Percentiles rank a stretch among this genome's conserved stretches.
Conservation (phyloP, 129 eudicot species). For the Glebionis coronaria region DNA sequence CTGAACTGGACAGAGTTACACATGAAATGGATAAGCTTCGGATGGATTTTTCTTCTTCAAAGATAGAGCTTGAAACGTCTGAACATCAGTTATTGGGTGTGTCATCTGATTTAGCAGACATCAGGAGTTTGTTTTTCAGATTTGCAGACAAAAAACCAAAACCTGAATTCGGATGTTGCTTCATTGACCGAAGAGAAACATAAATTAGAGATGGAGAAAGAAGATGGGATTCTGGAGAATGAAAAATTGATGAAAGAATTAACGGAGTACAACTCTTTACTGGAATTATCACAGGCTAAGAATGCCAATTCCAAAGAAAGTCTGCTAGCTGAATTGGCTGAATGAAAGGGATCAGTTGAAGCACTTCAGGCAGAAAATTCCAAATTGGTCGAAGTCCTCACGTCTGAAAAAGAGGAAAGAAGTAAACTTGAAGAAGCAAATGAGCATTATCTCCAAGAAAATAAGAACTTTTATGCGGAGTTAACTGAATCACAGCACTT, state of each 20-base stretch:
- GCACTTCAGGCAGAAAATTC: slow-evolving; percentile 48
- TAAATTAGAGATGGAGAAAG: slow-evolving; percentile 44
- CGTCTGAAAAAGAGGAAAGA: slow-evolving; percentile 35
- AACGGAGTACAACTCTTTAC: slow-evolving; percentile 40
- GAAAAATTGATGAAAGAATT: slow-evolving; percentile 41
- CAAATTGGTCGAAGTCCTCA: slow-evolving; percentile 29
- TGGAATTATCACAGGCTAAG: slow-evolving; percentile 44
- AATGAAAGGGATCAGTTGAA: slow-evolving; percentile 35
- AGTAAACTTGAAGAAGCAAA: slow-evolving; percentile 46
- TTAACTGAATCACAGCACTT: slow-evolving; percentile 39
- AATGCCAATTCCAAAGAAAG: slow-evolving; percentile 32
- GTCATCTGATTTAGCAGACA: slow-evolving; percentile 52
- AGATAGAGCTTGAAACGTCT: slow-evolving; percentile 52
- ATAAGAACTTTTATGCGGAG: slow-evolving; percentile 41
- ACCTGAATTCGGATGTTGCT: slow-evolving; percentile 35
- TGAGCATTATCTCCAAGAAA: slow-evolving; percentile 31
- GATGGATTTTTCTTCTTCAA: slow-evolving; percentile 39
- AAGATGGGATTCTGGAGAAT: slow-evolving; percentile 35
- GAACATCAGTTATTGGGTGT: slow-evolving; percentile 39
- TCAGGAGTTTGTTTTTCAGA: slow-evolving; percentile 51
- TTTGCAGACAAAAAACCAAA: slow-evolving; percentile 54
- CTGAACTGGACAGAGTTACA: slow-evolving; percentile 45
- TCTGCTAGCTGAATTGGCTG: slow-evolving; percentile 41
- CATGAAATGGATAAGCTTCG: slow-evolving; percentile 50
- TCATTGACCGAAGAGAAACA: slow-evolving; percentile 51